Base-by-base conservation (phyloP, 2,329 filamentous ascomycete species). In the Ambrosiella cleistominuta region DNA sequence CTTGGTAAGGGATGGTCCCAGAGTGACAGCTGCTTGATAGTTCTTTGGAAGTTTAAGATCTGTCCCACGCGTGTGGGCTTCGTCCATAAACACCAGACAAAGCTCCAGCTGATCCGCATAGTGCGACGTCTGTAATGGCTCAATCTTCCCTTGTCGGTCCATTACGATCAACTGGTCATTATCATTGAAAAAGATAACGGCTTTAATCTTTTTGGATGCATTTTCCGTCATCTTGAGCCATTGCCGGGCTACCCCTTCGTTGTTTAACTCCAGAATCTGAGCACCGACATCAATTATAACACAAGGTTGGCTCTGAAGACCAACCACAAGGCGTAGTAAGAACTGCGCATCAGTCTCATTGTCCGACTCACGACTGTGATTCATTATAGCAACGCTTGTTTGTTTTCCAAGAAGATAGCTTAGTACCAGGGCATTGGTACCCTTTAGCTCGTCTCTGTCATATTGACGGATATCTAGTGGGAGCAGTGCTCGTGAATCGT, bases 241-340 rank as follows among this genome's bases (percentile, higher is more conserved):
- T 1, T 63, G 58, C 7, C 63, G 62, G 0, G 80, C 78, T 2
- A 86, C 71, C 2, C 75, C 67, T 0, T 68, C 2, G 61, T 87
- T 87, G 13, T 69, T 71, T 0, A 82, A 67, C 37, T 88, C 83
- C 0, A 89, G 66, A 4, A 89, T 77, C 54, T 83, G 79, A 0
- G 85, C 84, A 0, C 85, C 85, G 0, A 85, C 83, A 62, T 89
- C 84, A 0, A 89, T 70, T 0, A 89, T 75, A 0, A 88, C 82
- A 0, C 75, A 72, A 0, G 77, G 70, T 0, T 68, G 65, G 0
- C 70, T 68, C 0, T 70, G 49, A 50, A 77, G 66, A 0, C 51
- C 51, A 0, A 69, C 65, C 0, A 84, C 69, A 3, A 72, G 65
- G 0, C 66, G 38, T 0, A 88, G 64, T 0, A 85, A 64, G 1